phyloP scores from a whole-genome alignment of 371 early-diverging fungal species.

The Basidiobolus meristosporus region DNA sequence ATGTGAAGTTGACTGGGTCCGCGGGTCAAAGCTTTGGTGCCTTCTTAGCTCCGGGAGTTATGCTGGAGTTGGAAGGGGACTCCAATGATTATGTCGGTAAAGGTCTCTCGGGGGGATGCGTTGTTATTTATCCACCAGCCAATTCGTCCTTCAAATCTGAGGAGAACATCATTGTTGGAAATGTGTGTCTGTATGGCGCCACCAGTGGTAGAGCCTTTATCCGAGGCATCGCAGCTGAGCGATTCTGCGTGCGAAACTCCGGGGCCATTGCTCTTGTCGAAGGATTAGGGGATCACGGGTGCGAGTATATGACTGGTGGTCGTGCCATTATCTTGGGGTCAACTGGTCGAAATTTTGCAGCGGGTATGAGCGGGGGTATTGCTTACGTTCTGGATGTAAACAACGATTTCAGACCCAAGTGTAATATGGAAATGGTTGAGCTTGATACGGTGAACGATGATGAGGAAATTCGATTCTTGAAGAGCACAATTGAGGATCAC shows the following conservation, averaged over 20 bases:
- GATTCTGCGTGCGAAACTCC: constrained; percentile 94
- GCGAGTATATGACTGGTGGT: constrained; percentile 97
- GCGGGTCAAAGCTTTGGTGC: constrained; percentile 95
- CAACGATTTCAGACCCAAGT: constrained; percentile 31
- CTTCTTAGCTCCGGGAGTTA: constrained; percentile 80
- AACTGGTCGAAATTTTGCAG: constrained; percentile 86
- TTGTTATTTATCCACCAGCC: constrained; percentile 80
- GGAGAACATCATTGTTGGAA: constrained; percentile 85
- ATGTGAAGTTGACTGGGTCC: constrained; percentile 71
- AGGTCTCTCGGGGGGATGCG: constrained; percentile 82
- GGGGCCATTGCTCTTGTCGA: constrained; percentile 90
- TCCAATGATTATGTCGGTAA: constrained; percentile 97
- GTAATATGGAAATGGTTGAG: constrained; percentile 82
- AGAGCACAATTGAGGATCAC: constrained; percentile 63
- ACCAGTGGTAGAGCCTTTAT: constrained; percentile 82
- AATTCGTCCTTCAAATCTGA: constrained; percentile 53
- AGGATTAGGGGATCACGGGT: constrained; percentile 95
- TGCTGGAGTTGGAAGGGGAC: constrained; percentile 87
- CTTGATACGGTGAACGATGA: constrained; percentile 57
- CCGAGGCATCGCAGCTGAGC: constrained; percentile 88
- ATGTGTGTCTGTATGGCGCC: constrained; percentile 95
- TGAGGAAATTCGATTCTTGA: constrained; percentile 57
- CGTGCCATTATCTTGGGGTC: constrained; percentile 63
- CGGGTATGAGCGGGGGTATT: constrained; percentile 86
- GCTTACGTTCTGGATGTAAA: constrained; percentile 62